Base-by-base conservation (phyloP, 169 alveolate species). In the Eimeria sp. region DNA sequence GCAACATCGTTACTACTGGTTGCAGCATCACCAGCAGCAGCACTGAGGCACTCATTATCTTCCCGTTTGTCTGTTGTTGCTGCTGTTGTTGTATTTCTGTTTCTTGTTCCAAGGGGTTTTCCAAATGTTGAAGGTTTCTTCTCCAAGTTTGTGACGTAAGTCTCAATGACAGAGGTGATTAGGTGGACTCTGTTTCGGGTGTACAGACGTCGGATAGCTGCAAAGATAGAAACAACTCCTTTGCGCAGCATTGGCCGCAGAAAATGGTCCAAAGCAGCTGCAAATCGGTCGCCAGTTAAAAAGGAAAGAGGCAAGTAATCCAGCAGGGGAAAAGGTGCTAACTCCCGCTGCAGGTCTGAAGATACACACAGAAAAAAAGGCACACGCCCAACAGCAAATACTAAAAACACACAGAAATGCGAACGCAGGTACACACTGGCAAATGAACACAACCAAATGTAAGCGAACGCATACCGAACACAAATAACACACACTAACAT, bases 171-270 rank as follows among this genome's bases (percentile, higher is more conserved):
- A 7, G 78, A 43, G 22, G 30, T 49, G 34, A 91, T 57, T 3
- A 91, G 45, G 27, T 67, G 84, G 5, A 34, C 78, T 47, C 82
- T 57, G 43, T 76, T 70, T n/a, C 90, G 95, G 27, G 95, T 76
- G 91, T 91, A 76, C 72, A 91, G 82, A 22, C 95, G 80, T 54
- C 90, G 89, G 45, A 91, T 47, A 5, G 83, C 67, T 4, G 89
- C 49, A 47, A 91, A 91, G 25, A 91, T 63, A 49, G 95, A 73
- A 47, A 76, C 83, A 30, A 91, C 90, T 45, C 95, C 95, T 54
- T 76, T 73, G 57, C 95, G 89, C 82, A 91, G 89, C 34, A 49
- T 70, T 14, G 95, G 95, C 67, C 95, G 89, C 63, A 91, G 90
- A 51, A 75, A 91, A 45, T 54, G 84, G 65, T 91, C 95, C 80